Percentiles rank a stretch among this genome's conserved stretches.
These are phyloP conservation scores for Phytophthora nicotianae DNA, from an alignment of 352 stramenopile species.

Conservation along the genomic window DNA sequence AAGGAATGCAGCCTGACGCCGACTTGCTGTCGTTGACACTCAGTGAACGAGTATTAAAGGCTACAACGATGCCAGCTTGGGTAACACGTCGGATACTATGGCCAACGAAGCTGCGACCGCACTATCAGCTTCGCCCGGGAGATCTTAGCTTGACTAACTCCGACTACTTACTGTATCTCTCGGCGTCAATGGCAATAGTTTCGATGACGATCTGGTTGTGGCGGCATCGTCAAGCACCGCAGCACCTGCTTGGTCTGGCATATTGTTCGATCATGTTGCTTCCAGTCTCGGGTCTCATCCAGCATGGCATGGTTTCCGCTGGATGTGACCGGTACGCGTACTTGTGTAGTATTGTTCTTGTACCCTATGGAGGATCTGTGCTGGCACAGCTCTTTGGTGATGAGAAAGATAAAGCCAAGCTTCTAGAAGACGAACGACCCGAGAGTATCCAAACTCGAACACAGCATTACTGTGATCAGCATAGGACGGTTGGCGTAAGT, in stretches of 20 bases:
- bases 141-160: constrained; percentile 39
- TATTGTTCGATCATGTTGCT: constrained; percentile 60
- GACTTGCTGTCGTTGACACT: constrained; percentile 49
- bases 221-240: constrained; percentile 19
- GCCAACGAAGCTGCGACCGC: constrained; percentile 51
- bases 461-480: constrained; percentile 4
- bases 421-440: constrained; percentile 3
- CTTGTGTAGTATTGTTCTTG: constrained; percentile 48
- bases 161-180: constrained; percentile 44
- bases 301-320: constrained; percentile 69
- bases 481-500: neutral
- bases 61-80: constrained; percentile 41
- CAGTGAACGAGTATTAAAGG: constrained; percentile 55
- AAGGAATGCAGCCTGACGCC: constrained; percentile 39
- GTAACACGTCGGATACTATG: constrained; percentile 45
- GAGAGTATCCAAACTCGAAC: constrained; percentile 2
- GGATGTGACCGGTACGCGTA: constrained; percentile 72
- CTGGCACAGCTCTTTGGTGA: constrained; percentile 22
- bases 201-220: constrained; percentile 26
- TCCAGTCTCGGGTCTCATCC: constrained; percentile 65
- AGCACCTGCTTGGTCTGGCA: constrained; percentile 37
- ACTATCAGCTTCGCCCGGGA: constrained; percentile 56
- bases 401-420: neutral
- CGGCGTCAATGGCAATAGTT: constrained; percentile 12
- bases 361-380: constrained; percentile 40